Conservation (phyloP, 73 alveolate species). For the Stentor roeselii region DNA sequence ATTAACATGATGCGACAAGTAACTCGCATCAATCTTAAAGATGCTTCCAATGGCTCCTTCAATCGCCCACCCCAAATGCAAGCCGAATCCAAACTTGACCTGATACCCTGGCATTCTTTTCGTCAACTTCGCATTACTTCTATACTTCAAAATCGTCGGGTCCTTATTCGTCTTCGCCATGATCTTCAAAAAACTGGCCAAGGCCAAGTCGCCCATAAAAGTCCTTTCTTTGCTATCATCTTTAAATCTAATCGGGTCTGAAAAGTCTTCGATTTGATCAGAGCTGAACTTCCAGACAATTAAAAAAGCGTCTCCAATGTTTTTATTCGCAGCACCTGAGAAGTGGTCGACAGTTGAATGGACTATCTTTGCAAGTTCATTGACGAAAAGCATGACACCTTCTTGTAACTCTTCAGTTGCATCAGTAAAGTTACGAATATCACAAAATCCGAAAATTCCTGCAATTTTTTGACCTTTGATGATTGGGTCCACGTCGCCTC, state of each 20-base stretch:
- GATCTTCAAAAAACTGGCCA: slow-evolving; percentile 64
- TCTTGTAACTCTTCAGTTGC: slow-evolving; percentile 95
- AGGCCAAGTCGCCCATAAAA: slow-evolving; percentile 70
- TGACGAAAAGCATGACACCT: slow-evolving; percentile 85
- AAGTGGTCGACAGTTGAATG: slow-evolving; percentile 70
- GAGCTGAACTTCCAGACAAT: slow-evolving; percentile 84
- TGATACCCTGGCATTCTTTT: slow-evolving; percentile 41
- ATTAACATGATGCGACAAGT: slow-evolving; percentile 71
- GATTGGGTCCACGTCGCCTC: slow-evolving; percentile 97
- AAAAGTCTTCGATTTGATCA: slow-evolving; percentile 51
- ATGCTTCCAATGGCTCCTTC: slow-evolving; percentile 87
- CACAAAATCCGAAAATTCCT: slow-evolving; percentile 98
- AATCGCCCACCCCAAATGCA: slow-evolving; percentile 85
- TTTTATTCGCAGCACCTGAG: slow-evolving; percentile 88
- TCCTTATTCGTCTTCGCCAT: slow-evolving; percentile 27
- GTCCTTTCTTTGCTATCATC: slow-evolving; percentile 6
- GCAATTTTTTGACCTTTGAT: slow-evolving; percentile 89
- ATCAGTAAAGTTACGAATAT: slow-evolving; percentile 97
- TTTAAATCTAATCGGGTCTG: slow-evolving; percentile 49
- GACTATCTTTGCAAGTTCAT: slow-evolving; percentile 74
- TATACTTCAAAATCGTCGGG: slow-evolving; percentile 26
- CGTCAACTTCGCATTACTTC: slow-evolving; percentile 9
- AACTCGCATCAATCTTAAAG: slow-evolving; percentile 82
- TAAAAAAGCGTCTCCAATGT: slow-evolving; percentile 90
- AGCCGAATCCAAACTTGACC: slow-evolving; percentile 66